Evolutionary conservation across 805 yeast genomes (phyloP).

Genomic region (Debaryomyces maramus): DNA sequence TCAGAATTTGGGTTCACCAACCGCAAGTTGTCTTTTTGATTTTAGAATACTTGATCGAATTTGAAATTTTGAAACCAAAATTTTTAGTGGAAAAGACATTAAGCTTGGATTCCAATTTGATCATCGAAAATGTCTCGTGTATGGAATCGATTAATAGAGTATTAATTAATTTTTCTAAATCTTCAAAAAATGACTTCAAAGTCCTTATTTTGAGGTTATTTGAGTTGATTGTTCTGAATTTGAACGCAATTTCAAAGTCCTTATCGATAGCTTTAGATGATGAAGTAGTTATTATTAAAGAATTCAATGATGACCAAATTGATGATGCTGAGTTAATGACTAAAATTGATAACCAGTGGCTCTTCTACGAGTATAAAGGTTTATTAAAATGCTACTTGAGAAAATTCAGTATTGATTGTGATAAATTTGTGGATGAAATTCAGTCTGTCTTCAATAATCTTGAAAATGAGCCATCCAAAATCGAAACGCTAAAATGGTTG

Average conservation of each 20-base stretch:
- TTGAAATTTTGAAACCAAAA: constrained; percentile 31
- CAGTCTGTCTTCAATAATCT: constrained; percentile 16
- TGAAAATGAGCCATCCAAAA: constrained; percentile 21
- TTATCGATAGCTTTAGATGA: constrained; percentile 14
- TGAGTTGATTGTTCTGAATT: constrained; percentile 27
- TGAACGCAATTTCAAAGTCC: constrained; percentile 23
- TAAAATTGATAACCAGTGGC: constrained; percentile 39
- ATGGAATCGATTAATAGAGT: constrained; percentile 43
- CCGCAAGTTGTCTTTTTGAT: constrained; percentile 46
- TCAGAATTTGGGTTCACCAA: constrained; percentile 45
- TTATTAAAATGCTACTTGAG: constrained; percentile 40
- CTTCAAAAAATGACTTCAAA: constrained; percentile 7
- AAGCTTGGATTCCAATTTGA: constrained; percentile 28
- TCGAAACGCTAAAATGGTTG: constrained; percentile 22
- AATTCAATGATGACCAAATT: constrained; percentile 25
- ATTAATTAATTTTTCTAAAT: constrained; percentile 22
- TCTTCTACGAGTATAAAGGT: constrained; percentile 42
- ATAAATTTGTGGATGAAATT: constrained; percentile 16
- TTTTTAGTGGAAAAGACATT: constrained; percentile 29
- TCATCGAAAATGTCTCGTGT: constrained; percentile 42
- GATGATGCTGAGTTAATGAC: constrained; percentile 22
- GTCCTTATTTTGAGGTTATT: constrained; percentile 16
- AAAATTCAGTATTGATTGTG: constrained; percentile 21
- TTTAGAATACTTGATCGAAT: constrained; percentile 43
- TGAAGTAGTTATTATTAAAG: constrained; percentile 25